Percentiles rank a stretch among this genome's conserved stretches.
phyloP scores from a whole-genome alignment of 2,329 filamentous ascomycete genomes.

The Leptographium procerum region DNA sequence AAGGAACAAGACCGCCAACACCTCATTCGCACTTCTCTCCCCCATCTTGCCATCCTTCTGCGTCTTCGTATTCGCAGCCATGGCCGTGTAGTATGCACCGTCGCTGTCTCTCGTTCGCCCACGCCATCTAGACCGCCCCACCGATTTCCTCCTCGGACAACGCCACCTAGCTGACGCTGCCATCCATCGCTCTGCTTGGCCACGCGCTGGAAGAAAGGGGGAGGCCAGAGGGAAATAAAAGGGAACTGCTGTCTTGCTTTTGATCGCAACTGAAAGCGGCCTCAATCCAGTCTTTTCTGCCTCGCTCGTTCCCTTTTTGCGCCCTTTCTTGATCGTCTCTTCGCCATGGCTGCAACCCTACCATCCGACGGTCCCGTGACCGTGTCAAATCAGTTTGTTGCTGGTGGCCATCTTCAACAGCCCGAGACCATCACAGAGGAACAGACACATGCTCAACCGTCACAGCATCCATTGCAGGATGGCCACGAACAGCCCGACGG shows the following conservation, averaged over 20 bases:
- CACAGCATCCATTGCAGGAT: neutral
- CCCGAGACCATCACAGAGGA: slow-evolving; percentile 7
- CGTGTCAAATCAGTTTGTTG: neutral
- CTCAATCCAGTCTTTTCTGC: neutral
- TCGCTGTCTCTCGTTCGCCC: neutral
- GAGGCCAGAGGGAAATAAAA: neutral
- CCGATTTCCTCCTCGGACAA: neutral
- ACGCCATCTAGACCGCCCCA: neutral
- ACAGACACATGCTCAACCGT: neutral
- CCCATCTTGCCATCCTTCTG: neutral
- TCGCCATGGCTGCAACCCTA: neutral
- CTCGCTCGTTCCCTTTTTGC: neutral
- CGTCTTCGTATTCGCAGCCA: neutral
- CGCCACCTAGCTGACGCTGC: neutral
- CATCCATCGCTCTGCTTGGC: neutral
- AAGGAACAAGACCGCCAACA: too few species aligned
- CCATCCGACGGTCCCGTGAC: neutral
- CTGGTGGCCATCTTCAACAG: neutral
- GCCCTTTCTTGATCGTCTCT: neutral
- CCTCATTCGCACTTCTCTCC: too few species aligned
- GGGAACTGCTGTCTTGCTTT: neutral
- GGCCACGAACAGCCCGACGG: slow-evolving; percentile 3
- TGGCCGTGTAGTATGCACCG: neutral
- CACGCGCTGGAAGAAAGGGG: neutral
- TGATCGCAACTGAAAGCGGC: neutral